These are phyloP conservation scores for Phytophthora palmivora DNA, from an alignment of 352 stramenopile genomes.

Conservation along the genomic window DNA sequence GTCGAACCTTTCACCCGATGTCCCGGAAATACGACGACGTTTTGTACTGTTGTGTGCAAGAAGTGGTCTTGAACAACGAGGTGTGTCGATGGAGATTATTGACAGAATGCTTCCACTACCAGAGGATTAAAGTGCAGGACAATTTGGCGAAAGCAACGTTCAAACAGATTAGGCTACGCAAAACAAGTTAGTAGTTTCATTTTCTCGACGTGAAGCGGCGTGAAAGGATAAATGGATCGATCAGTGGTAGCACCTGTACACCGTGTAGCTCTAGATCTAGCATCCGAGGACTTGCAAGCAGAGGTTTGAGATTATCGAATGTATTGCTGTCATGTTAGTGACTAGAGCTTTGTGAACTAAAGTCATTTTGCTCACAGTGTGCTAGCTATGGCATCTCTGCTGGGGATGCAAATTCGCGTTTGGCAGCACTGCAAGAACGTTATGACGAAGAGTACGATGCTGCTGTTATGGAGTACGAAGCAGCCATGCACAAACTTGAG, in stretches of 20 bases:
- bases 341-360: not conserved
- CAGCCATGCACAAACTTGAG: slow-evolving; percentile 42
- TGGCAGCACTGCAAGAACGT: slow-evolving; percentile 55
- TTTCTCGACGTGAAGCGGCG: slow-evolving; percentile 28
- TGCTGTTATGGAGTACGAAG: slow-evolving; percentile 43
- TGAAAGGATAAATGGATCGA: slow-evolving; percentile 26
- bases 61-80: slow-evolving; percentile 6
- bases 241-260: slow-evolving; percentile 38
- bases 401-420: slow-evolving; percentile 50
- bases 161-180: no score
- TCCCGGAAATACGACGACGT: slow-evolving; percentile 20
- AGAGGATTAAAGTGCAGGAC: slow-evolving; percentile 9
- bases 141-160: no score
- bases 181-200: slow-evolving; percentile 14
- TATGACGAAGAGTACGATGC: slow-evolving; percentile 74
- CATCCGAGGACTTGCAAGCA: slow-evolving; percentile 61
- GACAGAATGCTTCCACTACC: slow-evolving; percentile 16
- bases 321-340: not conserved
- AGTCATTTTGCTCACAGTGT: slow-evolving; percentile 39
- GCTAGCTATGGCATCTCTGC: slow-evolving; percentile 54
- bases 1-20: not conserved
- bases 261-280: slow-evolving; percentile 53
- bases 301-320: slow-evolving; percentile 41
- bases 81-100: slow-evolving; percentile 16
- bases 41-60: slow-evolving; percentile 16